Evolutionary conservation across 768 basidiomycete genomes (phyloP), one percentile per base, ranked within the genome.

Genomic region (Boletus sp.): DNA sequence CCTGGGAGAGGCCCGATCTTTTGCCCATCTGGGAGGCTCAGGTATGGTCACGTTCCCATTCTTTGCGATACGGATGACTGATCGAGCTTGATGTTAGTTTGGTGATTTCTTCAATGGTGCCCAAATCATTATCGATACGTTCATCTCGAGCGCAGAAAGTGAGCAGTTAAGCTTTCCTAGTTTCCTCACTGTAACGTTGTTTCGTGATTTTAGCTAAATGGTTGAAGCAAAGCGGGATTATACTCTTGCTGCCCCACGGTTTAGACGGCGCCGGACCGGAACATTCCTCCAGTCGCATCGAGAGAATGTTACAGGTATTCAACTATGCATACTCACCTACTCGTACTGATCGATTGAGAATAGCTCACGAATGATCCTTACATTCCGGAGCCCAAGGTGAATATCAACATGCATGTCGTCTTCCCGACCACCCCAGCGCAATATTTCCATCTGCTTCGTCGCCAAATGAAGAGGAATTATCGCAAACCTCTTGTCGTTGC

Each of bases 21-120:
- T 74, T 95, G 51, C 84, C 90, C 0, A 91, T 96, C 36, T 95
- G 94, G 93, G 94, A 97, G 69, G 92, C 92, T 1, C 94, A 95
- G 78, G 87, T 85, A 59, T 29, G 73, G 20, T 28, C 18, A 10
- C 24, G 1, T 18, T 37, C 28, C 54, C 39, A 2, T 11, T 33
- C 17, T 10, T 50, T 39, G n/a, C 24, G 41, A 20, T 41, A 17
- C 18, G 41, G n/a, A 32, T 29, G 20, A 39, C 18, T 35, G 53
- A 59, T 36, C 3, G 1, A 17, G 9, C 7, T 48, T 36, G 42
- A 29, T 20, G 4, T n/a, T 60, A 89, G 84, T 94, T 94, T 61
- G 93, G 93, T 20, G 94, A 95, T 67, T 97, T 97, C 73, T 90
- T 91, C 76, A 95, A 97, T 65, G 92, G 92, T 2, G 90, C 92